Evolutionary conservation across 1,139 yeast species (phyloP).

Genomic region (Geotrichum australiense): DNA sequence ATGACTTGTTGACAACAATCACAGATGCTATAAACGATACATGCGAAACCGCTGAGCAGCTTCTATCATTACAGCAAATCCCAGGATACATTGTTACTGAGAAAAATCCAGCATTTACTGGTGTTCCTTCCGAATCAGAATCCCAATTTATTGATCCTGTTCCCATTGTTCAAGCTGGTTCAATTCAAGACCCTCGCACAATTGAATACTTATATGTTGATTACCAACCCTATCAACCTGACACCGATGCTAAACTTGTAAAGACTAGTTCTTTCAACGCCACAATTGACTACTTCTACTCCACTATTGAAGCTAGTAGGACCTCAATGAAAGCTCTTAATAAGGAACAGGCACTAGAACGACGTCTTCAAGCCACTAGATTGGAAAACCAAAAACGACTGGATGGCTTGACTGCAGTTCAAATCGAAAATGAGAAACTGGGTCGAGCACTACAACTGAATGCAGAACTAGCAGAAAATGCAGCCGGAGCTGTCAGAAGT

Average conservation of each 20-base stretch:
- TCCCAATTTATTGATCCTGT: conserved; percentile 21
- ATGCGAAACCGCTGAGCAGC: conserved; percentile 34
- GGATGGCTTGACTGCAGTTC: conserved; percentile 57
- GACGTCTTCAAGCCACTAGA: conserved; percentile 66
- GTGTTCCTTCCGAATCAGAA: conserved; percentile 29
- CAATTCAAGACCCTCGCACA: conserved; percentile 29
- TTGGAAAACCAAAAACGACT: conserved; percentile 68
- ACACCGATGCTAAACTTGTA: conserved; percentile 24
- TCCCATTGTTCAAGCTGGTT: conserved; percentile 22
- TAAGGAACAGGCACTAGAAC: conserved; percentile 68
- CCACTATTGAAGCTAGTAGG: conserved; percentile 77
- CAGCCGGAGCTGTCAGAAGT: conserved; percentile 58
- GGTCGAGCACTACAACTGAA: conserved; percentile 69
- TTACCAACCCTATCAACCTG: conserved; percentile 78
- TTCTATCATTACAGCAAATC: conserved; percentile 32
- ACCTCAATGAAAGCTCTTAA: conserved; percentile 65
- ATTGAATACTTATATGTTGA: conserved; percentile 61
- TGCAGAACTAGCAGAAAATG: conserved; percentile 66
- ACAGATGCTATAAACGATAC: conserved; percentile 46
- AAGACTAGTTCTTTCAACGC: conserved; percentile 57
- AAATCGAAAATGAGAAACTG: conserved; percentile 53
- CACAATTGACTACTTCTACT: conserved; percentile 76
- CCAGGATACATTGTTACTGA: conserved; percentile 65
- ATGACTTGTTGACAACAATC: conserved; percentile 27
- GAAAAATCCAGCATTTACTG: conserved; percentile 44